phyloP scores from a whole-genome alignment of 257 asterid genomes.

The Lantana camara region DNA sequence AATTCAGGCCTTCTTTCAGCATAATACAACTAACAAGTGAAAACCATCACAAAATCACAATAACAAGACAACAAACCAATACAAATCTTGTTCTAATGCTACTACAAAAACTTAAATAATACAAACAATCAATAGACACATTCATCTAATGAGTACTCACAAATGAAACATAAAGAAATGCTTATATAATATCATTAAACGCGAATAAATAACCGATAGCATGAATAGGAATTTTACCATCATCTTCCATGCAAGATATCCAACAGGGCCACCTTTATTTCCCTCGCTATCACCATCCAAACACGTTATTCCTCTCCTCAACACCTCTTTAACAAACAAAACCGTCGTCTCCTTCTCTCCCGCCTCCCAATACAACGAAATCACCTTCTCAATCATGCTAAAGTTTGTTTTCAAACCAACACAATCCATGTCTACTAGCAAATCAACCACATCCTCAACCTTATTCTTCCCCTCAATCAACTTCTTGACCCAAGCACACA shows the following conservation, averaged over 20 bases:
- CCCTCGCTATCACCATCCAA: conserved; percentile 49
- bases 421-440: conserved; percentile 94
- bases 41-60: no score
- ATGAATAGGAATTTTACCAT: conserved; percentile 54
- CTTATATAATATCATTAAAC: conserved; percentile 7
- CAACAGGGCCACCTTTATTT: conserved; percentile 82
- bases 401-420: conserved; percentile 82
- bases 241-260: conserved; percentile 99
- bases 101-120: no score
- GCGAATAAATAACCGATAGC: background rate
- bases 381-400: conserved; percentile 91
- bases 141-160: background rate
- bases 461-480: conserved; percentile 66
- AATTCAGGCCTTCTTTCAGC: no score
- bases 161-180: background rate
- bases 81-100: no score
- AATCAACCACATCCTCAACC: conserved; percentile 79
- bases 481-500: conserved; percentile 94
- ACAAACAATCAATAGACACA: conserved; percentile 13
- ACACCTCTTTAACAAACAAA: conserved; percentile 76
- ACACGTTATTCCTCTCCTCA: conserved; percentile 62
- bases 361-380: conserved; percentile 87
- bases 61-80: no score
- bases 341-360: conserved; percentile 62
- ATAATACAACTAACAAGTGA: no score